phyloP scores from a whole-genome alignment of 352 stramenopile genomes.

The Globisporangium cystogenes region DNA sequence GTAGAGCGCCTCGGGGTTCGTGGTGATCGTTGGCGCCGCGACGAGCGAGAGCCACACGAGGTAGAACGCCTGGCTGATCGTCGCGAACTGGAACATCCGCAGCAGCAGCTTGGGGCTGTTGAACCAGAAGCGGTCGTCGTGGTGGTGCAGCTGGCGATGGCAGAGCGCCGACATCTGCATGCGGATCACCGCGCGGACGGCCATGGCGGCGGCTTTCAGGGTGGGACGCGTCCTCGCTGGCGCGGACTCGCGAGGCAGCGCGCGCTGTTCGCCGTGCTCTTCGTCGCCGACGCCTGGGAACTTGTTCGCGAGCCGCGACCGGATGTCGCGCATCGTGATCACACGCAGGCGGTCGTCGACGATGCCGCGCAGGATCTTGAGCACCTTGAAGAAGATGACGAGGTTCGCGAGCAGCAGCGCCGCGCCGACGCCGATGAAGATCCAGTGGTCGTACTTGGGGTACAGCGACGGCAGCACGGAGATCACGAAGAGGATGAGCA shows the following conservation, averaged over 20 bases:
- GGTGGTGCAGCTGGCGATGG: conserved; percentile 74
- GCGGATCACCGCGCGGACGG: conserved; percentile 64
- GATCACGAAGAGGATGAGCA: conserved; percentile 72
- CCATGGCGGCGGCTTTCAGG: conserved; percentile 53
- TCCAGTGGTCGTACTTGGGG: conserved; percentile 58
- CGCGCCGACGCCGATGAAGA: conserved; percentile 63
- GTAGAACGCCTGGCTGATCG: conserved; percentile 84
- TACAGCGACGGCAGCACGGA: conserved; percentile 60
- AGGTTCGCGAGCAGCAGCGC: conserved; percentile 59
- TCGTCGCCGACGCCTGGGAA: neutral
- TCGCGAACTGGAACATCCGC: conserved; percentile 81
- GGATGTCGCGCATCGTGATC: conserved; percentile 65
- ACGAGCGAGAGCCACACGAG: conserved; percentile 84
- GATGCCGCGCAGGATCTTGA: conserved; percentile 77
- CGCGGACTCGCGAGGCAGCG: neutral
- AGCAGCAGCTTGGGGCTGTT: conserved; percentile 63
- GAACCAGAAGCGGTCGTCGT: conserved; percentile 85
- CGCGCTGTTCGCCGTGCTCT: neutral
- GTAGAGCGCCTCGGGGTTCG: conserved; percentile 16
- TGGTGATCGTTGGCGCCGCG: conserved; percentile 35
- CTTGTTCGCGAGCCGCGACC: conserved; percentile 20
- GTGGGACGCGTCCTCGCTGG: conserved; percentile 15
- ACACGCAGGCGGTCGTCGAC: conserved; percentile 76
- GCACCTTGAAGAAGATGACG: conserved; percentile 82
- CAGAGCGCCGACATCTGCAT: conserved; percentile 89